These are phyloP conservation scores for Pythium oligandrum DNA, from an alignment of 352 stramenopile genomes.

Conservation along the genomic window DNA sequence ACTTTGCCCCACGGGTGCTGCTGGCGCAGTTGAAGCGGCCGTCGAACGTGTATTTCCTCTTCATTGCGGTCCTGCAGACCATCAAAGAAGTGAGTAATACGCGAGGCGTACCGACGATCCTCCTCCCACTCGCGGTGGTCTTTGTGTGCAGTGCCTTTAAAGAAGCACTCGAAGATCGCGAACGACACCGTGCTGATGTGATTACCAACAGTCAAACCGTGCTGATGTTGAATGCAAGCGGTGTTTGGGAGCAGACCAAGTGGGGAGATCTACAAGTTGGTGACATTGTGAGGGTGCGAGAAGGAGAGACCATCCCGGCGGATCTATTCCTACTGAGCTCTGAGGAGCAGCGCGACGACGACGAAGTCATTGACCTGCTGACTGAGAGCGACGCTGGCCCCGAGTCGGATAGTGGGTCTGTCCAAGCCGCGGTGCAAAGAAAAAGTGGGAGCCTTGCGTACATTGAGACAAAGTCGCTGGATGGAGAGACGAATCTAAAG, in stretches of 20 bases:
- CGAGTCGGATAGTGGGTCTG: background rate
- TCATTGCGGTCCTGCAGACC: conserved; percentile 79
- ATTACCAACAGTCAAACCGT: conserved; percentile 68
- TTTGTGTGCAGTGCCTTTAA: conserved; percentile 81
- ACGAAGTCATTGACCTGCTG: conserved; percentile 13
- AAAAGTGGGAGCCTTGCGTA: conserved; percentile 53
- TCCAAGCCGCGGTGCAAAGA: background rate
- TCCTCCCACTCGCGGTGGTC: conserved; percentile 69
- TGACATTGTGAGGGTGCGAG: conserved; percentile 73
- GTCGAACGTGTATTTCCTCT: conserved; percentile 85
- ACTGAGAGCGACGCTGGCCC: too few species aligned
- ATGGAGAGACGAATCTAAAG: conserved; percentile 84
- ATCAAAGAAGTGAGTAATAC: conserved; percentile 86
- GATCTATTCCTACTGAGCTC: conserved; percentile 67
- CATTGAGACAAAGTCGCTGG: conserved; percentile 81
- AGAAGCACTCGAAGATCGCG: conserved; percentile 76
- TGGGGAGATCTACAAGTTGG: conserved; percentile 76
- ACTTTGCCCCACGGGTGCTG: conserved; percentile 70
- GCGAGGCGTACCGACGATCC: conserved; percentile 73
- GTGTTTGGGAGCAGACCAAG: conserved; percentile 40
- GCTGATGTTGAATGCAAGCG: conserved; percentile 35
- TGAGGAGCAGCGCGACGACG: conserved; percentile 46
- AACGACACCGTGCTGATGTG: conserved; percentile 66
- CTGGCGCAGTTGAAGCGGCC: conserved; percentile 68
- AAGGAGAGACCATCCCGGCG: conserved; percentile 58